Base-by-base conservation (phyloP, 225 moss, liverwort and hornwort genomes). In the Physcomitrellopsis africana region DNA sequence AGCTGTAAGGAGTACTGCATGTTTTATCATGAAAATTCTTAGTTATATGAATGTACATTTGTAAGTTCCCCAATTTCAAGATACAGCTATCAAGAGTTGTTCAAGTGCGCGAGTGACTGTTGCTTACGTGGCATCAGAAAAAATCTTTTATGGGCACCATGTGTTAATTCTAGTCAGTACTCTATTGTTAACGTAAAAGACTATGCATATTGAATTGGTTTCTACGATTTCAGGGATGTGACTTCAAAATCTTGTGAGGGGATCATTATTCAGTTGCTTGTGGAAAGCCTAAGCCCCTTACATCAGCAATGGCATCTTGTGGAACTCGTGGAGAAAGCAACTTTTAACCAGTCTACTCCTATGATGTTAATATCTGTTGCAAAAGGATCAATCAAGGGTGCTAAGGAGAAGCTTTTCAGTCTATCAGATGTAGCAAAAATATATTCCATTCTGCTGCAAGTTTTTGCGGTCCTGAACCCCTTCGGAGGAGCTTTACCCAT, bases 291-390 rank as follows among this genome's bases (percentile, higher is more conserved):
- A 4, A 86, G 79, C 68, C 85, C 94, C 52, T 63, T 92, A 18
- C 86, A 89, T 53, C 86, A 95, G 83, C 85, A 83, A 65, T 95
- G 94, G 94, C 94, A 92, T 82, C 94, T 92, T 77, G 79, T 76
- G 47, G 83, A 89, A 55, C 87, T 95, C 19, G 77, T 92, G 68
- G 84, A 89, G 18, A 87, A 80, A 83, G 83, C 86, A 60, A 73
- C 83, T 44, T 67, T 80, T 44, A 80, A 80, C 12, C 82, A 80
- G 68, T 79, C 79, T 49, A 37, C 69, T 72, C 75, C 81, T 44
- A 47, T 78, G 48, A 58, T 75, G 63, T 81, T 78, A 32, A 7
- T 74, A 12, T 53, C 58, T 80, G 71, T 60, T 68, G 81, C 60
- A 42, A 72, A 57, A 52, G 67, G 72, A 67, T 63, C 72, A 60